These are phyloP conservation scores for Colletotrichum salicis DNA, from an alignment of 2,329 filamentous ascomycete species.

Conservation along the genomic window DNA sequence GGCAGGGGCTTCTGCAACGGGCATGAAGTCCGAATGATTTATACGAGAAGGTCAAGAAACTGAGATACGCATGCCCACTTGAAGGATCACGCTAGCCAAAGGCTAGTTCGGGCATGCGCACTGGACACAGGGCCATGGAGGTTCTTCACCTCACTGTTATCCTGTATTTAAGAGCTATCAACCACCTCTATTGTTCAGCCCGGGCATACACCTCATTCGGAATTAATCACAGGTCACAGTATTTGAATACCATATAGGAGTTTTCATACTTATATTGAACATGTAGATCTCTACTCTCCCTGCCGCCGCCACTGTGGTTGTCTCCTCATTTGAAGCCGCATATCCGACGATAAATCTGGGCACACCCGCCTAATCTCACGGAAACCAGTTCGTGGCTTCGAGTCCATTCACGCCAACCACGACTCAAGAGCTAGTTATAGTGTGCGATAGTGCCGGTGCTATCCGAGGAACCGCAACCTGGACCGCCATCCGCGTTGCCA, in stretches of 20 bases:
- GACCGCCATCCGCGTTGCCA: constrained; percentile 4
- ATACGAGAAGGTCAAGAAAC: not conserved
- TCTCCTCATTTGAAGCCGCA: constrained; percentile 2
- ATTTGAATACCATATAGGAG: too few relatives aligned
- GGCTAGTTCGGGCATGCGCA: not conserved
- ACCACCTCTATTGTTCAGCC: too few relatives aligned
- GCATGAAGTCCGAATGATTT: not conserved
- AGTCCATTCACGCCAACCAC: constrained; percentile 20
- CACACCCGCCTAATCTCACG: constrained; percentile 16
- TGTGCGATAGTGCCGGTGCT: constrained; percentile 10
- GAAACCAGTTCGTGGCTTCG: constrained; percentile 16
- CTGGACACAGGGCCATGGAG: not conserved
- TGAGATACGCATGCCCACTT: not conserved
- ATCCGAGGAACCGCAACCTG: constrained; percentile 26
- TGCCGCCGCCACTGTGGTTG: constrained; percentile 3
- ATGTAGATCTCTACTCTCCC: constrained; percentile 18
- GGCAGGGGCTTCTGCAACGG: not conserved
- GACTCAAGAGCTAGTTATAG: constrained; percentile 7
- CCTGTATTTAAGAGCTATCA: not conserved
- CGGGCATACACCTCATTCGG: not conserved
- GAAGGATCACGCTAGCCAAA: not conserved
- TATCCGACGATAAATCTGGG: constrained; percentile 23
- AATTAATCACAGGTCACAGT: too few relatives aligned
- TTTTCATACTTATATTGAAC: not conserved
- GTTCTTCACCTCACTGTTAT: not conserved